Evolutionary conservation across 1,284 basidiomycete genomes (phyloP), one percentile per base, ranked within the genome.

Genomic region (Kwoniella shivajii): DNA sequence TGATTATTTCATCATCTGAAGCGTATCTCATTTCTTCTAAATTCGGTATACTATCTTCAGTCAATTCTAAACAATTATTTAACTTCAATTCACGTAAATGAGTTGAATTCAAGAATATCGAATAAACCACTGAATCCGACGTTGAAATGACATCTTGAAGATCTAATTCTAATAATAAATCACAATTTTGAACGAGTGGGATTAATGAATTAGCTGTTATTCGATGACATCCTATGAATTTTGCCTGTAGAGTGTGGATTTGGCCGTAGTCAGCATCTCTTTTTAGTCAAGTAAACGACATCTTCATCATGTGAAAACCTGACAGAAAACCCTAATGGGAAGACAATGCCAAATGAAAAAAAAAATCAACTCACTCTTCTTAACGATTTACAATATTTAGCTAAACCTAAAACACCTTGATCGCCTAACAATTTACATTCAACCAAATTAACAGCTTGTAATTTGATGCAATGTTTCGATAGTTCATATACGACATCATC

Each of bases 401-500:
- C 94, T 24, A 99, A 82, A 1, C 87, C 86, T 49, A 86, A 76
- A 30, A 99, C 79, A 5, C 90, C 91, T 24, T 81, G 76, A 68
- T 95, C 89, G 10, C 90, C 88, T 37, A 99, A 84, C 57, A 83
- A 82, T 65, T 84, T 86, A 80, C 96, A 99, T 6, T 88, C 88
- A 24, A 86, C 85, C 41, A 99, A 80, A 74, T 98, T 99, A 74
- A 98, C 86, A 36, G 95, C 96, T 73, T 98, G 96, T 14, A 98
- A 78, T 57, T 86, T 86, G 60, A 81, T 84, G 49, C 90, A 90
- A 30, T 84, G 83, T 50, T 79, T 72, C 16, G 90, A 90, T 24
- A 95, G 82, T 29, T 84, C 84, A 38, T 84, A 78, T 57, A 94
- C 80, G 51, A 91, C 86, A 26, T 79, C 76, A 74, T 93, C 87